Evolutionary conservation across 805 yeast species (phyloP).

Genomic region (Candida schatavii): DNA sequence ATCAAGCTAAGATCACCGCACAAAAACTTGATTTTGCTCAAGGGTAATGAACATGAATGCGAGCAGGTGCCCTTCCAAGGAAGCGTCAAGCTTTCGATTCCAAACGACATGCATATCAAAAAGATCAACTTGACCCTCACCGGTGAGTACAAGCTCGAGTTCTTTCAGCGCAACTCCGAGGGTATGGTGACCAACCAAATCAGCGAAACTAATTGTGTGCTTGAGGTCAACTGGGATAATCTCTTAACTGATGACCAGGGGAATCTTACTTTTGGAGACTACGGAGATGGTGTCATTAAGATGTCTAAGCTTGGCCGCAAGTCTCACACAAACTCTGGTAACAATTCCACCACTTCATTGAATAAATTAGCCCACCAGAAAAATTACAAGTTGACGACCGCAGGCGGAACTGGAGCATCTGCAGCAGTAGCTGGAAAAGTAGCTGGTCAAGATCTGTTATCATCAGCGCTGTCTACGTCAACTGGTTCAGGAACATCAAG

Average conservation of each 20-base stretch:
- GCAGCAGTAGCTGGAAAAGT: too few relatives aligned
- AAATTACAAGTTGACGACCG: background rate
- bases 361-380: background rate
- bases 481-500: constrained; percentile 9
- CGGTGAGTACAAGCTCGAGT: constrained; percentile 45
- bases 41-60: constrained; percentile 45
- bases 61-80: constrained; percentile 45
- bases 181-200: constrained; percentile 33
- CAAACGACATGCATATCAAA: constrained; percentile 40
- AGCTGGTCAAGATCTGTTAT: background rate
- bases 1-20: constrained; percentile 37
- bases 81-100: constrained; percentile 43
- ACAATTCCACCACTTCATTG: constrained; percentile 8
- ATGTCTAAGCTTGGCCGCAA: constrained; percentile 17
- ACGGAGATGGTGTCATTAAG: constrained; percentile 35
- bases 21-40: constrained; percentile 40
- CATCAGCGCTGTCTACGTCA: background rate
- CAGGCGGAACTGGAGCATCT: too few relatives aligned
- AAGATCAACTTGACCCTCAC: constrained; percentile 35
- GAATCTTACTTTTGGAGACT: constrained; percentile 34
- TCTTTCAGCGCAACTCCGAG: constrained; percentile 28
- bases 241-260: constrained; percentile 41
- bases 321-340: constrained; percentile 1
- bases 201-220: constrained; percentile 35
- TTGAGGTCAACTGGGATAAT: constrained; percentile 49